Conservation (phyloP, 2,329 filamentous ascomycete species). For the Trichoderma afroharzianum region DNA sequence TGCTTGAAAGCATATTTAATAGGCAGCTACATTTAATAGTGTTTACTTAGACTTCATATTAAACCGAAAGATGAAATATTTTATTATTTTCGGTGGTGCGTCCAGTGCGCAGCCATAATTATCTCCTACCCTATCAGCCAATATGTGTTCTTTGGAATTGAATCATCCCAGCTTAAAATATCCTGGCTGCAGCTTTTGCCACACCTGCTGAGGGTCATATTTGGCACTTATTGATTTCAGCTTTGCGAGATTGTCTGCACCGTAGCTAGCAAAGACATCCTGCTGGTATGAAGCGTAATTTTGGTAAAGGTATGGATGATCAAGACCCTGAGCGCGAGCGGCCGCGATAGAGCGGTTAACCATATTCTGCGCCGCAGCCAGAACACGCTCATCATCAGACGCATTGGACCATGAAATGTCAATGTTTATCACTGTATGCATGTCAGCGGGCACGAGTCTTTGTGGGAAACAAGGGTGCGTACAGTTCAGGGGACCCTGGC, state of each 20-base stretch:
- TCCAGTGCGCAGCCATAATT: not conserved
- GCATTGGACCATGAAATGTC: slow-evolving; percentile 27
- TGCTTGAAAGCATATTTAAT: not conserved
- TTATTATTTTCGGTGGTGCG: not conserved
- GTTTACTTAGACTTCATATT: too few species aligned
- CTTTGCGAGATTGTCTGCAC: slow-evolving; percentile 34
- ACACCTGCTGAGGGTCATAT: slow-evolving; percentile 37
- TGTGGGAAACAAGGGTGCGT: not conserved
- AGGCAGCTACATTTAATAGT: not conserved
- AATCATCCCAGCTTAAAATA: slow-evolving; percentile 35
- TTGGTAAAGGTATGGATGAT: slow-evolving; percentile 35
- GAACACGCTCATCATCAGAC: slow-evolving; percentile 33
- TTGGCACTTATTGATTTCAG: slow-evolving; percentile 31
- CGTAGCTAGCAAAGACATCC: slow-evolving; percentile 39
- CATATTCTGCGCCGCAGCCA: slow-evolving; percentile 26
- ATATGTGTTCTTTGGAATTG: not conserved
- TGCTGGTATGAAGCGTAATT: slow-evolving; percentile 45
- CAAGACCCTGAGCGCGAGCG: slow-evolving; percentile 30
- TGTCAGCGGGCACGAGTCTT: not conserved
- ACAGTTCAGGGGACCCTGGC: slow-evolving; percentile 26
- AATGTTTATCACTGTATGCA: slow-evolving; percentile 24
- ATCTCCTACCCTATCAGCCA: not conserved
- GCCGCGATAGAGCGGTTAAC: slow-evolving; percentile 27
- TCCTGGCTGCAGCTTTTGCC: slow-evolving; percentile 35
- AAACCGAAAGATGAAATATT: not conserved